These are phyloP conservation scores for Magnolia officinalis DNA, from an alignment of 164 flowering plant species.

Conservation along the genomic window DNA sequence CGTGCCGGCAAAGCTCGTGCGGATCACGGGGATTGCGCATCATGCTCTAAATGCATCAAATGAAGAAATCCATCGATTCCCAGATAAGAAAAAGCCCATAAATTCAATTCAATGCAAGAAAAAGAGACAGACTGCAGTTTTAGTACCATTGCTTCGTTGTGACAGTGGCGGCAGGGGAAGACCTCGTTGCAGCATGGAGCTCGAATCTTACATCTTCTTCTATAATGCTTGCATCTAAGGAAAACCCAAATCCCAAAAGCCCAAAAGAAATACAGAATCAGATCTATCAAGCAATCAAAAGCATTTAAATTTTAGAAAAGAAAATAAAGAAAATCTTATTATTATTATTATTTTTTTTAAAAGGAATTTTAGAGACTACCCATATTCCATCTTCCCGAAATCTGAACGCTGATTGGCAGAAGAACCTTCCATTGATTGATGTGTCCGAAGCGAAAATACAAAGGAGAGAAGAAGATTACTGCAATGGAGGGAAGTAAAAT, in stretches of 20 bases:
- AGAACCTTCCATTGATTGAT: constrained; percentile 42
- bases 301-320: not conserved
- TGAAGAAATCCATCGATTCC: constrained; percentile 8
- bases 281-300: not conserved
- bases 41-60: constrained; percentile 38
- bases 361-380: constrained; percentile 31
- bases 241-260: not conserved
- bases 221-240: constrained; percentile 73
- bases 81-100: not conserved
- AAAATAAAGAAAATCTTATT: not conserved
- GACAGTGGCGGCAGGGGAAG: constrained; percentile 90
- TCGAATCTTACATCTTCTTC: constrained; percentile 82
- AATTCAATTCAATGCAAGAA: not conserved
- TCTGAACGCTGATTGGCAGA: constrained; percentile 51
- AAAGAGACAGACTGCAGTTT: not conserved
- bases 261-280: not conserved
- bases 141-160: constrained; percentile 73
- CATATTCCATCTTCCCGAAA: constrained; percentile 85
- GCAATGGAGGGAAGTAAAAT: not conserved
- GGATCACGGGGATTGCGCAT: constrained; percentile 47
- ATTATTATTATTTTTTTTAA: no score
- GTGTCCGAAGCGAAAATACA: not conserved
- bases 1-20: constrained; percentile 71
- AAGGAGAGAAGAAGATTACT: not conserved
- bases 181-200: constrained; percentile 95